These are phyloP conservation scores for Lepidium didymum DNA, from an alignment of 345 rosid species.

Conservation along the genomic window DNA sequence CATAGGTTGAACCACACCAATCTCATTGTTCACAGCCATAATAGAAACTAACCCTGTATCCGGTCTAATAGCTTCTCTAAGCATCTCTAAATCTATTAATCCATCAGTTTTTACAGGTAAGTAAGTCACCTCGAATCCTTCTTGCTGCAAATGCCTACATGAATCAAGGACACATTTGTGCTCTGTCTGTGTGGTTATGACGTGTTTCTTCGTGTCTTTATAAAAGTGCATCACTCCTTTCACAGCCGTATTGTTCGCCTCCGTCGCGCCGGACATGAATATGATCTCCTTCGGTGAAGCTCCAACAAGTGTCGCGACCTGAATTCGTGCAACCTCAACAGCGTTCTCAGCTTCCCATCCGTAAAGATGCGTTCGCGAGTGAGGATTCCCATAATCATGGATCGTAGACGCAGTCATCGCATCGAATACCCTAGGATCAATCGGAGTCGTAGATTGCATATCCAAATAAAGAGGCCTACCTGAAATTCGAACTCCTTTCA, in stretches of 20 bases:
- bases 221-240: conserved; percentile 97
- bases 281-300: conserved; percentile 88
- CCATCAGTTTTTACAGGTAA: conserved; percentile 72
- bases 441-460: conserved; percentile 81
- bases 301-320: conserved; percentile 64
- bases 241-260: conserved; percentile 74
- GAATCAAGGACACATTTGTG: conserved; percentile 95
- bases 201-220: conserved; percentile 81
- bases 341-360: conserved; percentile 98
- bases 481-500: conserved; percentile 68
- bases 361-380: conserved; percentile 90
- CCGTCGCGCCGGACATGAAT: conserved; percentile 95
- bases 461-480: conserved; percentile 75
- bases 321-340: conserved; percentile 70
- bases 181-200: conserved; percentile 91
- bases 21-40: conserved; percentile 96
- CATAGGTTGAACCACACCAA: conserved; percentile 90
- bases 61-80: conserved; percentile 54
- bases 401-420: conserved; percentile 74
- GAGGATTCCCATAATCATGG: conserved; percentile 79
- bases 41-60: conserved; percentile 85
- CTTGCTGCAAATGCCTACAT: conserved; percentile 92
- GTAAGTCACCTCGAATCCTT: conserved; percentile 88
- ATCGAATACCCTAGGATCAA: conserved; percentile 84
- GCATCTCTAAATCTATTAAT: conserved; percentile 58